Evolutionary conservation across 176 grass and related monocot species (phyloP).

Genomic region (Rhynchospora pubera): DNA sequence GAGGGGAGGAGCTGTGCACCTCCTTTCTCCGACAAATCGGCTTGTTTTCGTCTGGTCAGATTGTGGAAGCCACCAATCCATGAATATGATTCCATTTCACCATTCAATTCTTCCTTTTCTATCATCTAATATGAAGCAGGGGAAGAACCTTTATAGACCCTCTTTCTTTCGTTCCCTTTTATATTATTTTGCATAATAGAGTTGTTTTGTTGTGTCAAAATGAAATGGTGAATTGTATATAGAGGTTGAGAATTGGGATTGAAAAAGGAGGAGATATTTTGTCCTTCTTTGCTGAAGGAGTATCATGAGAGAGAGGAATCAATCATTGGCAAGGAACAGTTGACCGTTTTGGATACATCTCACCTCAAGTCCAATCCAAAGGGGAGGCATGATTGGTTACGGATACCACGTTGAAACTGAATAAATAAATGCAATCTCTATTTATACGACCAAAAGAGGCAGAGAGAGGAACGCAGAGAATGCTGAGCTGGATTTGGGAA

Average conservation of each 20-base stretch:
- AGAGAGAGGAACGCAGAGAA: neutral
- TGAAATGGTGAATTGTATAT: neutral
- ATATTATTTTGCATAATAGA: neutral
- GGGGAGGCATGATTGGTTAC: neutral
- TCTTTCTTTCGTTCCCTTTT: neutral
- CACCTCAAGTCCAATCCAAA: neutral
- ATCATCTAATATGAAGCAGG: neutral
- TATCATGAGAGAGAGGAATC: neutral
- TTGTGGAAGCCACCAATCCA: constrained; percentile 5
- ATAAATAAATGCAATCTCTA: neutral
- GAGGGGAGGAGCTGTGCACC: constrained; percentile 2
- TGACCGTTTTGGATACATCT: neutral
- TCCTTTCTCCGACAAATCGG: constrained; percentile 1
- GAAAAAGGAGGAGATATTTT: neutral
- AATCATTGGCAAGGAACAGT: neutral
- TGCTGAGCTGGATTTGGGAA: neutral
- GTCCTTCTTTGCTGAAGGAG: neutral
- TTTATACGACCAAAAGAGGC: neutral
- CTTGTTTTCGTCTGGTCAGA: constrained; percentile 14
- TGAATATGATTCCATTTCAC: neutral
- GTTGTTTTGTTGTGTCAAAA: neutral
- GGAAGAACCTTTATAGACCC: neutral
- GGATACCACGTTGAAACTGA: neutral
- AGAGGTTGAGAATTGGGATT: neutral
- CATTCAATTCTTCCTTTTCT: neutral